Conservation (phyloP, 768 basidiomycete genomes). For the Hortiboletus flavorubellus region DNA sequence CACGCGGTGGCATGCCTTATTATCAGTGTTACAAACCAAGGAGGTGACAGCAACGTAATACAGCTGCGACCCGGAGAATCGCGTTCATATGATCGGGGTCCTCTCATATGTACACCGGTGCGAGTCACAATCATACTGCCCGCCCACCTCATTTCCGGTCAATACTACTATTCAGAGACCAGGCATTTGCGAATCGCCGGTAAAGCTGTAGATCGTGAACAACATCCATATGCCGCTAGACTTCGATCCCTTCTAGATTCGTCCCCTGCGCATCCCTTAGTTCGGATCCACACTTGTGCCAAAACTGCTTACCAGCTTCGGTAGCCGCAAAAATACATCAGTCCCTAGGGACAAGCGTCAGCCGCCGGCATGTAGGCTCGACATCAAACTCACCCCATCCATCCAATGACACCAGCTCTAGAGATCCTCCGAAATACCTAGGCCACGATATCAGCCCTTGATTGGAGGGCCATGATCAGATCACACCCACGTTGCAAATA, state of each 20-base stretch:
- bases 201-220: not conserved
- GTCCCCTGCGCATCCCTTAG: slow-evolving; percentile 54
- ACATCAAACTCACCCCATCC: slow-evolving; percentile 65
- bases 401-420: slow-evolving; percentile 76
- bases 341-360: slow-evolving; percentile 49
- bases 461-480: not conserved
- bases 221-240: slow-evolving; percentile 37
- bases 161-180: not conserved
- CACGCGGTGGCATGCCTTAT: slow-evolving; percentile 10
- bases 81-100: not conserved
- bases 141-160: slow-evolving; percentile 11
- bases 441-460: not conserved
- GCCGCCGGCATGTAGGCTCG: not conserved
- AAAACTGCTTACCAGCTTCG: slow-evolving; percentile 60
- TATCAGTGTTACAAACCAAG: too few species aligned
- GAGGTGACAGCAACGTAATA: slow-evolving; percentile 3
- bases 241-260: slow-evolving; percentile 80
- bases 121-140: too few species aligned
- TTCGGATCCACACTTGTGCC: not conserved
- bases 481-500: slow-evolving; percentile 69
- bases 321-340: slow-evolving; percentile 77
- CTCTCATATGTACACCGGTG: too few species aligned
- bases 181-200: slow-evolving; percentile 6
- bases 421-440: slow-evolving; percentile 80
- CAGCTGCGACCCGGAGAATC: not conserved